Evolutionary conservation across 306 rosid species (phyloP), one percentile per base, ranked within the genome.

Genomic region (Cicer cuneatum): DNA sequence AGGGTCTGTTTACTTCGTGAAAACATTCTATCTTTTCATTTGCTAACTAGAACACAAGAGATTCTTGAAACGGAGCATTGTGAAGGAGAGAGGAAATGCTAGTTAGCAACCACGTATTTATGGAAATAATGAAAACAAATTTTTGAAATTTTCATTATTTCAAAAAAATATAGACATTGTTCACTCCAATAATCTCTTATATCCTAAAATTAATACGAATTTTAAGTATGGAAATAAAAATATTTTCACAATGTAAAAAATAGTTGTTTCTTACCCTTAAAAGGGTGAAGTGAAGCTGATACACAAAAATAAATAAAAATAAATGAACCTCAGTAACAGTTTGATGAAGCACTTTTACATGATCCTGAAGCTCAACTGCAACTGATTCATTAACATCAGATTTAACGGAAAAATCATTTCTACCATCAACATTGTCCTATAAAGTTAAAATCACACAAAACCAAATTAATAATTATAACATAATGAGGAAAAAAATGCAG

Each of bases 401-500:
- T n/a, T 45, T 10, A 3, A 59, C 65, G 54, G 77, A 4, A 64
- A 9, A 66, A 40, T 46, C 41, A 6, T 39, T 81, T 48, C 16
- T 29, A 71, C 3, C 65, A 71, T 45, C 52, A 66, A 15, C 75
- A 59, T 66, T 71, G 66, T 48, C 40, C 46, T 48, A 46, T 12
- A 18, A 45, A 72, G 42, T 45, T 16, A 12, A 71, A 52, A 57
- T 29, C 40, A 7, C 12, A 16, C 12, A 12, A 63, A 53, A 37
- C 2, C 16, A 69, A n/a, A 33, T 53, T n/a, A 38, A 11, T 58
- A 5, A 29, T 29, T 29, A 12, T 12, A 1, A 5, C 3, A 47
- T 4, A 77, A 39, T 47, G 8, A 29, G 2, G 39, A 64, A 54
- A 62, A 62, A 12, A 10, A 16, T 19, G 33, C 56, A 76, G 39